Evolutionary conservation across 2,329 filamentous ascomycete species (phyloP).

Genomic region (Aspergillus arachidicola): DNA sequence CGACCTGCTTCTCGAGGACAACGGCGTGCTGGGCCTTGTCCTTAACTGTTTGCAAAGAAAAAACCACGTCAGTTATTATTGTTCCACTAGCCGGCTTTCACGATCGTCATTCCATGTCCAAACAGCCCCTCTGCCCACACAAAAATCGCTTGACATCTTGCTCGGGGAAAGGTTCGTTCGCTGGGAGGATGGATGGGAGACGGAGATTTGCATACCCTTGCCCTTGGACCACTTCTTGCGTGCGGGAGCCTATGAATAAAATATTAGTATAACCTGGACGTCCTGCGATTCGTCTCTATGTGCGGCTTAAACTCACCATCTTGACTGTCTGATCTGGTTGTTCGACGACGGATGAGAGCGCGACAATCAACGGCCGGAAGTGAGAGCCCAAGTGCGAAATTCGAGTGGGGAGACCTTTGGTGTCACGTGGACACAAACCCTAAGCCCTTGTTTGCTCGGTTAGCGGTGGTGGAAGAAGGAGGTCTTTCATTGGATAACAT

Average conservation of each 20-base stretch:
- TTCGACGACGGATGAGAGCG: slow-evolving; percentile 36
- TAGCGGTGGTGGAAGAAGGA: slow-evolving; percentile 12
- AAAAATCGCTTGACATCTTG: slow-evolving; percentile 25
- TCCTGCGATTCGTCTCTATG: background rate
- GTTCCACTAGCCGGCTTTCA: background rate
- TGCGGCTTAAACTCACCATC: slow-evolving; percentile 35
- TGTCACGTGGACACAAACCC: slow-evolving; percentile 25
- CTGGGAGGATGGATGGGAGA: slow-evolving; percentile 8
- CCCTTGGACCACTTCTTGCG: slow-evolving; percentile 61
- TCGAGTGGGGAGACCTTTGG: slow-evolving; percentile 43
- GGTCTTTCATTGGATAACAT: slow-evolving; percentile 13
- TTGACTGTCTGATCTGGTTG: slow-evolving; percentile 40
- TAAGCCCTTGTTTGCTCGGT: slow-evolving; percentile 36
- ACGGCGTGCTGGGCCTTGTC: slow-evolving; percentile 99
- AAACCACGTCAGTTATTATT: slow-evolving; percentile 15
- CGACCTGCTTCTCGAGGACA: slow-evolving; percentile 95
- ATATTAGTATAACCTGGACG: slow-evolving; percentile 17
- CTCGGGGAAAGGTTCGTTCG: slow-evolving; percentile 10
- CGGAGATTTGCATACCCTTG: slow-evolving; percentile 51
- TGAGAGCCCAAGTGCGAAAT: slow-evolving; percentile 37
- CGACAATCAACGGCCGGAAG: slow-evolving; percentile 25
- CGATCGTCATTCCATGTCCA: background rate
- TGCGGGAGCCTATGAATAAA: slow-evolving; percentile 46
- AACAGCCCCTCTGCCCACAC: slow-evolving; percentile 16
- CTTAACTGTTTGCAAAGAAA: slow-evolving; percentile 72